Base-by-base conservation (phyloP, 352 stramenopile species). In the Globisporangium nodosum region DNA sequence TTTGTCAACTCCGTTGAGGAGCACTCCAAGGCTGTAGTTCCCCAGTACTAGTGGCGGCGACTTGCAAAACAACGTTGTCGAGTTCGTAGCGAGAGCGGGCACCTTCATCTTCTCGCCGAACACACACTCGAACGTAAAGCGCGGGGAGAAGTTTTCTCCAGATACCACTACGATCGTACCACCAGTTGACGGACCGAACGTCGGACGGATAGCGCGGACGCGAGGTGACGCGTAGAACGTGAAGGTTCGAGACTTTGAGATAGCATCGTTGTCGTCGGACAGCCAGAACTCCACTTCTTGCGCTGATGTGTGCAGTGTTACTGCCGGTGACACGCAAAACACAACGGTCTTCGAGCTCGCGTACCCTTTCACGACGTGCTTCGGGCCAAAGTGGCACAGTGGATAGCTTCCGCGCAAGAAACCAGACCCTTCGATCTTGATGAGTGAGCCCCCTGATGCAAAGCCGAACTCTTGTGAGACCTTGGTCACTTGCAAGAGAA, bases 381-480 rank as follows among this genome's bases (percentile, higher is more conserved):
- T 46, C 3, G 45, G 16, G 8, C 54, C 68, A 61, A 88, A 88
- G 50, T 73, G 60, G 45, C 72, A 81, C 13, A 58, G 6, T 12
- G 54, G 52, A 13, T 59, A 35, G 33, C 66, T 61, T 9, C 59
- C 63, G 0, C 43, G 43, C 15, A 49, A 47, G 21, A 82, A 82
- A 2, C 50, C 63, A 20, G 54, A 63, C 18, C 73, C 73, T 20
- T 72, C 52, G 16, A 87, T 39, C 11, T 43, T 69, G 5, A 89
- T 5, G 7, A 68, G 43, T 1, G 65, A 77, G 0, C 66, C 69
- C 50, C 73, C 74, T 50, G 39, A 20, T 35, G 47, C 45, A 15
- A 54, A 49, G 24, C 60, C 71, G 16, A 48, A 63, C n/a, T 24
- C 50, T 37, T n/a, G 50, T 12, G 33, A 33, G n/a, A 55, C 9